Evolutionary conservation across 1,284 basidiomycete species (phyloP).

Genomic region (Puccinia triticina): DNA sequence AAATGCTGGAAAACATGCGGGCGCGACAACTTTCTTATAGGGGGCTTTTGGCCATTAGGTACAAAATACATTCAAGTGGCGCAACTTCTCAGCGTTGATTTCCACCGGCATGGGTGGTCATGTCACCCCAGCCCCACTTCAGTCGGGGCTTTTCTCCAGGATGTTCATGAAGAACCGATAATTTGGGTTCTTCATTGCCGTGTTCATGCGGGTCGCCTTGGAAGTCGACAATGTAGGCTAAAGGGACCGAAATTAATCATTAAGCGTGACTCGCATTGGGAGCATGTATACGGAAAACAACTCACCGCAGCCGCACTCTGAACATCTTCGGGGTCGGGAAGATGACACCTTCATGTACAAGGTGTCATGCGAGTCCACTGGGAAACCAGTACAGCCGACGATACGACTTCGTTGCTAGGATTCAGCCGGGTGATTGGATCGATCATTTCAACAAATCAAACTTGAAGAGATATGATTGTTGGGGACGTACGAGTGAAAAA

Average conservation of each 20-base stretch:
- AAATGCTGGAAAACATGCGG: background rate
- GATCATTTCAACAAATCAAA: background rate
- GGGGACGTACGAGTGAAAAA: constrained; percentile 73
- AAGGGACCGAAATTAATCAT: background rate
- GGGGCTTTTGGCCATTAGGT: constrained; percentile 8
- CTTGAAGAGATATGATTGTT: background rate
- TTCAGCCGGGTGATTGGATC: background rate
- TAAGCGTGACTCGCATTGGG: background rate
- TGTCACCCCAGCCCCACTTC: constrained; percentile 51
- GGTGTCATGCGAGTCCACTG: constrained; percentile 87
- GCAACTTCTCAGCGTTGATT: constrained; percentile 41
- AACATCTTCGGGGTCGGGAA: constrained; percentile 72
- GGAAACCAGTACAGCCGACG: constrained; percentile 86
- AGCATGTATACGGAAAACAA: constrained; percentile 49
- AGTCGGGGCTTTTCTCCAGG: constrained; percentile 48
- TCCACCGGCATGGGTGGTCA: constrained; percentile 43
- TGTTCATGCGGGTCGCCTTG: constrained; percentile 55
- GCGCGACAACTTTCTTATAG: background rate
- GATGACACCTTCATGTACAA: constrained; percentile 74
- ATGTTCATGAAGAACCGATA: constrained; percentile 40
- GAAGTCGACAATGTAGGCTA: constrained; percentile 58
- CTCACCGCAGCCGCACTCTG: constrained; percentile 85
- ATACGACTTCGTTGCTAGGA: constrained; percentile 74
- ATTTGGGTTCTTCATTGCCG: constrained; percentile 20
- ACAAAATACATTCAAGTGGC: constrained; percentile 22